These are phyloP conservation scores for Cryptococcus jaspeensis DNA, from an alignment of 1,284 basidiomycete genomes.

Conservation along the genomic window DNA sequence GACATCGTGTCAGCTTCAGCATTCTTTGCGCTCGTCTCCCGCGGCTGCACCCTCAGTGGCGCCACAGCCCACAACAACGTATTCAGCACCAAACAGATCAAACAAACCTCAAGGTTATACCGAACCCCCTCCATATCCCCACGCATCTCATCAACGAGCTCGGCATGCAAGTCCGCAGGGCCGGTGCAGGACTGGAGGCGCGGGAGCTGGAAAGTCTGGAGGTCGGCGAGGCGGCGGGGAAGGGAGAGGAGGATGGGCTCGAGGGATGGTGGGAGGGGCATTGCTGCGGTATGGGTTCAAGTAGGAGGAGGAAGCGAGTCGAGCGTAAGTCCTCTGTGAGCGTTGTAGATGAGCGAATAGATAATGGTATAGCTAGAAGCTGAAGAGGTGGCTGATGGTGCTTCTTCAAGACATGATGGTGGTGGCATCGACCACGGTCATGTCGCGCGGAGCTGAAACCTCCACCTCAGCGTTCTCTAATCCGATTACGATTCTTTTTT, in stretches of 20 bases:
- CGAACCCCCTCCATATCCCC: conserved; percentile 67
- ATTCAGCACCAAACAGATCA: neutral
- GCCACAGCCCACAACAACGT: neutral
- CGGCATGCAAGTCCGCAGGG: conserved; percentile 66
- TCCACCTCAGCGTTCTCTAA: no score
- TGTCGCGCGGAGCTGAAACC: no score
- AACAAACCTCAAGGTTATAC: conserved; percentile 66
- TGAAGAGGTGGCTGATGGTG: neutral
- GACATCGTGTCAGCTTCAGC: neutral
- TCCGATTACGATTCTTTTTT: no score
- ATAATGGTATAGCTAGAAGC: neutral
- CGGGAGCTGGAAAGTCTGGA: conserved; percentile 70
- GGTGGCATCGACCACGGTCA: neutral
- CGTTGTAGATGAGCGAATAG: no score
- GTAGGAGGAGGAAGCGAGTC: neutral
- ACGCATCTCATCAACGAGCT: conserved; percentile 68
- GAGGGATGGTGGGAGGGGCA: neutral
- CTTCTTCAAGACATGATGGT: neutral
- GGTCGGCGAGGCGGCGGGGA: conserved; percentile 62
- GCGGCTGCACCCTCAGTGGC: neutral
- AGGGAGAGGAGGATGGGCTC: neutral
- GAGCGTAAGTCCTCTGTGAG: no score
- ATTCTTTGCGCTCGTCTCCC: conserved; percentile 12
- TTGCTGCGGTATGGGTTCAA: no score
- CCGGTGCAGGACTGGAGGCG: conserved; percentile 66